Percentiles rank a stretch among this genome's conserved stretches.
Conservation (phyloP, 768 basidiomycete genomes). For the Pulveroboletus frians region DNA sequence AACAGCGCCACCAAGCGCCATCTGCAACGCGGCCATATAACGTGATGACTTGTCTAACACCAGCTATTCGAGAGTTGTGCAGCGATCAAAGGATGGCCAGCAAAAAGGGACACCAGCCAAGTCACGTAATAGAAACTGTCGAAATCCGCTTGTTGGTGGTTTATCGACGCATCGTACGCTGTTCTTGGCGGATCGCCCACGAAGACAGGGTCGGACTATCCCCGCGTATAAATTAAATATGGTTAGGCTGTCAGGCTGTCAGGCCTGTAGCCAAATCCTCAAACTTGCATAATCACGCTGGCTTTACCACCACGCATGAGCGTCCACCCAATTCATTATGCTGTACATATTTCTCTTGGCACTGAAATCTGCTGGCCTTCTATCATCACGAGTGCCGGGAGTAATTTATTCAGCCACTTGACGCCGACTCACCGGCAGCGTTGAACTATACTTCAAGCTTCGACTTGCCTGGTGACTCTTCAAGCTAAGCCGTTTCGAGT, state of each 20-base stretch:
- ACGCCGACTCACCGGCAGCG: not conserved
- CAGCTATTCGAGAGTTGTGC: too few relatives aligned
- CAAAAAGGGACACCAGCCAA: too few relatives aligned
- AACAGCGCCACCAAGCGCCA: too few relatives aligned
- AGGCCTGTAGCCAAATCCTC: too few relatives aligned
- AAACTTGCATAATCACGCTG: not conserved
- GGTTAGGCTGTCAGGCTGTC: conserved; percentile 4
- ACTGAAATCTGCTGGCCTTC: not conserved
- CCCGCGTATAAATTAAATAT: conserved; percentile 14
- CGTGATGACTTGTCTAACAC: too few relatives aligned
- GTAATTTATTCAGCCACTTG: not conserved
- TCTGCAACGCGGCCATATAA: too few relatives aligned
- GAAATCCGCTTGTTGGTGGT: too few relatives aligned
- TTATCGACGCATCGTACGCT: not conserved
- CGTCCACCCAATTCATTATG: not conserved
- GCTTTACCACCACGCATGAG: not conserved
- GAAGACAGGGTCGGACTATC: conserved; percentile 15
- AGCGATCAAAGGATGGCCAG: too few relatives aligned
- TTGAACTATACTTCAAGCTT: too few relatives aligned
- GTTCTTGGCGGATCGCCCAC: conserved; percentile 8
- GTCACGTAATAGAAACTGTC: too few relatives aligned
- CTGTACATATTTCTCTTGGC: not conserved
- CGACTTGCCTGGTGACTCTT: not conserved
- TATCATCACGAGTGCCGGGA: not conserved
- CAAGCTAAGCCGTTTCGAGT: conserved; percentile 16